Evolutionary conservation across 2,329 filamentous ascomycete genomes (phyloP).

Genomic region (Talaromyces piceae): DNA sequence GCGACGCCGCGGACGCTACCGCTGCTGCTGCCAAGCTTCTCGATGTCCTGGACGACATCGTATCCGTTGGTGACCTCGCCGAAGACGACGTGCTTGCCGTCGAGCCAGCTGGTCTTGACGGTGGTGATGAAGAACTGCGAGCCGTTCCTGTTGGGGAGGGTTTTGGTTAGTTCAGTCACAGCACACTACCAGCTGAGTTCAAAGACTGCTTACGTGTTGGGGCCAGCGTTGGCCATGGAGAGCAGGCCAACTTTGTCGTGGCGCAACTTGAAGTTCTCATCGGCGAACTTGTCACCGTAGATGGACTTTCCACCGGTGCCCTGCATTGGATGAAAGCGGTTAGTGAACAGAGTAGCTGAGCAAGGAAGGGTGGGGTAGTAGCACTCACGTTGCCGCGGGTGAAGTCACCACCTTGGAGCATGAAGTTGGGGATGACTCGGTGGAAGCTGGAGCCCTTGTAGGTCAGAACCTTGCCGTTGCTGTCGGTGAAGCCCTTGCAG

Average conservation of each 20-base stretch:
- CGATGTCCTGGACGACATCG: constrained; percentile 51
- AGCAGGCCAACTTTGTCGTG: constrained; percentile 71
- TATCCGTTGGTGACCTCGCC: constrained; percentile 53
- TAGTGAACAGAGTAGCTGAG: not conserved
- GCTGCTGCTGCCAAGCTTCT: constrained; percentile 49
- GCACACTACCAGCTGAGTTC: too few species aligned
- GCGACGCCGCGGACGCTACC: constrained; percentile 45
- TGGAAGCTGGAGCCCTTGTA: constrained; percentile 83
- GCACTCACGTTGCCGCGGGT: constrained; percentile 75
- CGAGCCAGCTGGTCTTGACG: constrained; percentile 58
- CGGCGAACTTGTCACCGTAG: constrained; percentile 88
- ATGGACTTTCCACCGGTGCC: constrained; percentile 89
- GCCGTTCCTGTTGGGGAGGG: constrained; percentile 48
- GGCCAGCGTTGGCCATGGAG: constrained; percentile 92
- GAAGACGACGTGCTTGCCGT: constrained; percentile 64
- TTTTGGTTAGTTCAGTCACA: not conserved
- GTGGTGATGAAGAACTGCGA: constrained; percentile 69
- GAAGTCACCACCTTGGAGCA: constrained; percentile 96
- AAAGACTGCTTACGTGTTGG: constrained; percentile 82
- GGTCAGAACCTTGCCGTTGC: constrained; percentile 7
- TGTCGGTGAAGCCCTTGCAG: constrained; percentile 66
- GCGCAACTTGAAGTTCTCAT: constrained; percentile 80
- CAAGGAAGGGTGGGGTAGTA: not conserved
- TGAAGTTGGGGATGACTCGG: constrained; percentile 87
- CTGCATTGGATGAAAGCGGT: constrained; percentile 40